Evolutionary conservation across 305 asterid species (phyloP).

Genomic region (Solanum hybrid): DNA sequence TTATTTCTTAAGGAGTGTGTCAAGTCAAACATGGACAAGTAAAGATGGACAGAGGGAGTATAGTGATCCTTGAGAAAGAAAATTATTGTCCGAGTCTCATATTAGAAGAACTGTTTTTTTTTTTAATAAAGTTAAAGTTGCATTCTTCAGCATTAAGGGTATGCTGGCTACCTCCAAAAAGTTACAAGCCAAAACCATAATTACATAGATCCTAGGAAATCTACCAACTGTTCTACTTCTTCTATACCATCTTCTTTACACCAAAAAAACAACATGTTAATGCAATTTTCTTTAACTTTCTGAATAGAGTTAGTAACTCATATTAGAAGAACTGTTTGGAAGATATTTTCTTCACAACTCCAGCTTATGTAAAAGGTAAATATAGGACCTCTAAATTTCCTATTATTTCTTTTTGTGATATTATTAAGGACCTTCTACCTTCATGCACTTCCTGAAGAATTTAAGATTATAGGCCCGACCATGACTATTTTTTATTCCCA

Average conservation of each 20-base stretch:
- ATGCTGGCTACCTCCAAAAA: no score
- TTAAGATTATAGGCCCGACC: not conserved
- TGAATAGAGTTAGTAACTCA: not conserved
- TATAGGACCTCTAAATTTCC: not conserved
- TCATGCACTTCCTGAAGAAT: not conserved
- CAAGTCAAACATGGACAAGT: not conserved
- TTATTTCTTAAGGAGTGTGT: not conserved
- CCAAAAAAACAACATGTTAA: no score
- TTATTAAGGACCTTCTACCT: not conserved
- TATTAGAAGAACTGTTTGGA: not conserved
- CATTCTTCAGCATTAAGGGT: no score
- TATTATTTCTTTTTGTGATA: not conserved
- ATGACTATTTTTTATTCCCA: not conserved
- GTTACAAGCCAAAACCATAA: no score
- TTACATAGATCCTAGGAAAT: no score
- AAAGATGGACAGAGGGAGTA: not conserved
- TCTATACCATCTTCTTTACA: no score
- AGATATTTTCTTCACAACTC: not conserved
- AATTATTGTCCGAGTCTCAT: not conserved
- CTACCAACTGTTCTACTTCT: no score
- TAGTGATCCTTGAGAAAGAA: not conserved
- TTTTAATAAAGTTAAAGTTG: no score
- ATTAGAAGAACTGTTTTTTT: not conserved
- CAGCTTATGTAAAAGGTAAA: not conserved
- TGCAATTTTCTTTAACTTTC: no score